Conservation (phyloP, 352 stramenopile genomes). For the Globisporangium parvum region DNA sequence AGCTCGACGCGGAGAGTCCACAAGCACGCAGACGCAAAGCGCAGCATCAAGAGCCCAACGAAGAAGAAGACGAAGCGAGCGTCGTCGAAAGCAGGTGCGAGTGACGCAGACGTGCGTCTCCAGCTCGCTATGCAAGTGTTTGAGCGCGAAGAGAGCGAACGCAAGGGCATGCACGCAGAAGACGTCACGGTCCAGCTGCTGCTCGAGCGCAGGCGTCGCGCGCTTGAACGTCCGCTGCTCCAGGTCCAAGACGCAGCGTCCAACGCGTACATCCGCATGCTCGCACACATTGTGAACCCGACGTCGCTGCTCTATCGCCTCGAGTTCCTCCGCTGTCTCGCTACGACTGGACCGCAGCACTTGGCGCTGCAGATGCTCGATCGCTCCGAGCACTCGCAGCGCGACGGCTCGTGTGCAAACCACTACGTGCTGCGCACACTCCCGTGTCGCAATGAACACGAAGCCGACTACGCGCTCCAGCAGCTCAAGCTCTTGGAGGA, state of each 20-base stretch:
- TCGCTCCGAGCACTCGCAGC: constrained; percentile 9
- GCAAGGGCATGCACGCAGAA: constrained; percentile 35
- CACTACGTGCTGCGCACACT: constrained; percentile 39
- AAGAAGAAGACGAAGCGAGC: constrained; percentile 13
- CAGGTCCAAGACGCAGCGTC: constrained; percentile 41
- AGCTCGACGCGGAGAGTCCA: constrained; percentile 3
- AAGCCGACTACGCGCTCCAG: constrained; percentile 27
- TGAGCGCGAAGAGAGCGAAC: constrained; percentile 38
- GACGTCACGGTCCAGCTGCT: constrained; percentile 41
- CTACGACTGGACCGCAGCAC: constrained; percentile 27
- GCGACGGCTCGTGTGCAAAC: constrained; percentile 9
- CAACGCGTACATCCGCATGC: constrained; percentile 39
- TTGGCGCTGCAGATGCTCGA: constrained; percentile 33
- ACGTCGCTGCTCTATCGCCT: constrained; percentile 39
- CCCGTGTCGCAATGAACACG: constrained; percentile 33
- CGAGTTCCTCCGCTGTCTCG: constrained; percentile 41
- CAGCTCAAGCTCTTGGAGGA: constrained; percentile 33
- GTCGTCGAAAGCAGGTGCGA: not conserved
- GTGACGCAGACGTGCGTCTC: constrained; percentile 6
- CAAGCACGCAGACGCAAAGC: not conserved
- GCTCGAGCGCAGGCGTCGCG: constrained; percentile 35
- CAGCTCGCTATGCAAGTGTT: constrained; percentile 26
- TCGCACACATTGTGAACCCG: constrained; percentile 48
- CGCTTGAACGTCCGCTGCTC: constrained; percentile 34
- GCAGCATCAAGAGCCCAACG: not conserved